Conservation (phyloP, 2,329 filamentous ascomycete species). For the Bisporella sp. region DNA sequence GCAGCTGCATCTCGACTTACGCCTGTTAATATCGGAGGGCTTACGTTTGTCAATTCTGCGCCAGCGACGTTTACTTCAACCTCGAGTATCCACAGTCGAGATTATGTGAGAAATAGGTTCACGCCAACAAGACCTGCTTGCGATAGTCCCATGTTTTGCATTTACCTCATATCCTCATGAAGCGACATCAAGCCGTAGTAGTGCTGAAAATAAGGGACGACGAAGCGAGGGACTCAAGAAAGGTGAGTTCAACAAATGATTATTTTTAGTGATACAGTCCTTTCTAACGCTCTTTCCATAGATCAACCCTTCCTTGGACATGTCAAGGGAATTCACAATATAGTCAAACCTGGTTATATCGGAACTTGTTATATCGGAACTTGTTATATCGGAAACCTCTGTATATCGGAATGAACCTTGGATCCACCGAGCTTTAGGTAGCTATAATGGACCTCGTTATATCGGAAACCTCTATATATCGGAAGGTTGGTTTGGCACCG, state of each 20-base stretch:
- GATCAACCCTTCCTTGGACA: too few relatives aligned
- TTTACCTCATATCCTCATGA: slow-evolving; percentile 49
- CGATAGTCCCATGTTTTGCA: slow-evolving; percentile 54
- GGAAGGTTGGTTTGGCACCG: too few relatives aligned
- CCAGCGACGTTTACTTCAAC: slow-evolving; percentile 52
- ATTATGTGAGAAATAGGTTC: slow-evolving; percentile 44
- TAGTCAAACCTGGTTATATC: too few relatives aligned
- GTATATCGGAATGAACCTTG: too few relatives aligned
- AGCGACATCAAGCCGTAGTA: slow-evolving; percentile 67
- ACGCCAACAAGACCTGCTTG: slow-evolving; percentile 45
- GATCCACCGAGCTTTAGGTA: too few relatives aligned
- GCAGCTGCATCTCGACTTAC: slow-evolving; percentile 29
- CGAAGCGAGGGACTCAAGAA: slow-evolving; percentile 92
- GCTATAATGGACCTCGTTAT: too few relatives aligned
- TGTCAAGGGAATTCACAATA: too few relatives aligned
- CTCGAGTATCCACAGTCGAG: slow-evolving; percentile 35
- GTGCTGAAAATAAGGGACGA: slow-evolving; percentile 58
- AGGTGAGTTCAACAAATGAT: slow-evolving; percentile 40
- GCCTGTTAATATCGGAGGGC: slow-evolving; percentile 44
- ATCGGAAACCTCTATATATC: too few relatives aligned
- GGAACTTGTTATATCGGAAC: too few relatives aligned
- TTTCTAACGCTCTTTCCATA: too few relatives aligned
- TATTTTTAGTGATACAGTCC: too few relatives aligned
- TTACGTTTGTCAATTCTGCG: slow-evolving; percentile 56
- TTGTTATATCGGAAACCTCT: too few relatives aligned